Base-by-base conservation (phyloP, 495 filamentous ascomycete genomes). In the Aspergillus panamensis region DNA sequence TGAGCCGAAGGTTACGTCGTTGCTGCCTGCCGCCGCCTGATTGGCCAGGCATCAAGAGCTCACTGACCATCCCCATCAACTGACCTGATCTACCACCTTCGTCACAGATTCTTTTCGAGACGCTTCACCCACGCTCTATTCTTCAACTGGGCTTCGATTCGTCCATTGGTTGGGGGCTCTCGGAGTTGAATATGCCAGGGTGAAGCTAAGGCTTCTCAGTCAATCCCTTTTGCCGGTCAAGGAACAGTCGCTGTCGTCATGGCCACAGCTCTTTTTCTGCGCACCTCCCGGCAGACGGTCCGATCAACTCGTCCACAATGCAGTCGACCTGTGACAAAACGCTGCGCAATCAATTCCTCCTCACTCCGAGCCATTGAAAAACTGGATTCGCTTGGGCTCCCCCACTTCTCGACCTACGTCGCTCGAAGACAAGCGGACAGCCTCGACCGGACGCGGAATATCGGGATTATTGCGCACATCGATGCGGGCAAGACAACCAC, bases 401-500 rank as follows among this genome's bases (percentile, higher is more conserved):
- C 57, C 53, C 58, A 47, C 12, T 73, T 74, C 21, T 72, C 74
- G 0, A 72, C 68, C 1, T 55, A 59, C 6, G 17, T 57, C 0
- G 32, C 65, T 3, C 66, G 48, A 60, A 64, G 55, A 25, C 66
- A 74, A 48, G 59, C 51, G 12, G 67, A 70, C 13, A 59, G 71
- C 49, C 69, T 87, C 21, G 73, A 77, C 43, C 80, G 73, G 48
- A 94, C 92, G 49, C 80, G 94, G 58, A 99, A 99, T 69, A 97
- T 99, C 73, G 95, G 95, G 39, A 99, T 99, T 59, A 96, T 99
- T 70, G 95, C 95, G 37, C 95, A 99, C 73, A 96, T 97, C 59
- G 95, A 97, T 84, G 95, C 95, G 47, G 94, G 95, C 48, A 99
- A 99, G 80, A 99, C 95, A 8, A 99, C 95, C 0, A 99, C 95